Base-by-base conservation (phyloP, 139 green algal genomes). In the Penium margaritaceum region DNA sequence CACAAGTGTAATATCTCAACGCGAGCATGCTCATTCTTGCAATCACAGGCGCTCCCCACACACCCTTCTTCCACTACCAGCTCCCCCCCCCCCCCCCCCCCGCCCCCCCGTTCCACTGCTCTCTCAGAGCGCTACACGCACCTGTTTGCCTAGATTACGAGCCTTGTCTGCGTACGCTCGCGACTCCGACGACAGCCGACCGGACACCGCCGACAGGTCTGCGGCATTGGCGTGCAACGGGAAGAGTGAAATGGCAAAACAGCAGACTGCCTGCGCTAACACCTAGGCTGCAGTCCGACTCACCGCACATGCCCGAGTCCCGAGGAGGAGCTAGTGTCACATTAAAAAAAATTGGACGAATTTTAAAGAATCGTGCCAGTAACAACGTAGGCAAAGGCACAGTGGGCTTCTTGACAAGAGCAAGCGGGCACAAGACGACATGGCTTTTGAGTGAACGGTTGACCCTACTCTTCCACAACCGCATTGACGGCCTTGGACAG, bases 181-280 rank as follows among this genome's bases (percentile, higher is more conserved):
- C 4, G 88, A 92, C 72, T 97, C 94, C 9, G 80, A 67, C 14
- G 86, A 85, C 1, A 98, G 83, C 78, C 72, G 84, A 53, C 70
- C 89, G 0, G 85, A 92, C 87, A 96, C 90, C 57, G 90, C 84
- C 0, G 85, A 86, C 87, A 97, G 95, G 43, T 83, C 89, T 79
- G 72, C 9, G 15, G 27, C 2, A 7, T n/a, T n/a, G n/a, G 38
- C 15, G 41, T n/a, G n/a, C n/a, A 44, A 27, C 24, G 15, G 36
- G n/a, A 12, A 2, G 29, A 29, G n/a, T 39, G 27, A 14, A 24
- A 2, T n/a, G 36, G 3, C 32, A 21, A 19, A 15, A 17, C 19
- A 27, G 14, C 1, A 0, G 14, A 17, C n/a, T 21, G 41, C 9
- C 41, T 12, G 21, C n/a, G 21, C n/a, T 19, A 24, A 2, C 3